phyloP scores from a whole-genome alignment of 2,329 filamentous ascomycete genomes.

The Fusarium coicis region DNA sequence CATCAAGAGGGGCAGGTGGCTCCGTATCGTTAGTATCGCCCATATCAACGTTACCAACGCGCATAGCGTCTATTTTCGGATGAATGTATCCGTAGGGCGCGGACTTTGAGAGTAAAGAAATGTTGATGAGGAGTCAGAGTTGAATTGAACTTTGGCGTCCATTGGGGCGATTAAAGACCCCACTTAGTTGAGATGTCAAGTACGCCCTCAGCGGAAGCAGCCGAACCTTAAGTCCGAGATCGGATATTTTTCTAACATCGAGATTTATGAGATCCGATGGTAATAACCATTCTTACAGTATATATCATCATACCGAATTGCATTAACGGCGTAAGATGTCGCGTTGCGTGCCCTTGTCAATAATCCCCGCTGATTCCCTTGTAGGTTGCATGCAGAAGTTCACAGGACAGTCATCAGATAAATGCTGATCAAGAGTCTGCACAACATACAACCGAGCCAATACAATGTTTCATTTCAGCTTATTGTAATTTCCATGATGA shows the following conservation, averaged over 20 bases:
- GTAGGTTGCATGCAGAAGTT: not conserved
- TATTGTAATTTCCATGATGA: not conserved
- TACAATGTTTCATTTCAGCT: not conserved
- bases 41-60: not conserved
- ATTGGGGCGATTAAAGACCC: not conserved
- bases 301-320: not conserved
- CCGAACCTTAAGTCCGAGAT: not conserved
- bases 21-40: not conserved
- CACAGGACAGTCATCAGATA: not conserved
- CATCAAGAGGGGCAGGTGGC: not conserved
- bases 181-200: not conserved
- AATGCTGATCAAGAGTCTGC: not conserved
- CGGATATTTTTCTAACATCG: not conserved
- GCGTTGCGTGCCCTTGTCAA: not conserved
- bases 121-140: not conserved
- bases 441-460: not conserved
- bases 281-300: too few species aligned
- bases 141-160: not conserved
- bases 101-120: not conserved
- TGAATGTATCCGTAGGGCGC: conserved; percentile 3
- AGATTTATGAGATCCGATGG: not conserved
- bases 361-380: not conserved
- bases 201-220: not conserved
- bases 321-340: not conserved
- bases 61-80: not conserved